Evolutionary conservation across 1,284 basidiomycete genomes (phyloP).

Genomic region (Peniophora sp.): DNA sequence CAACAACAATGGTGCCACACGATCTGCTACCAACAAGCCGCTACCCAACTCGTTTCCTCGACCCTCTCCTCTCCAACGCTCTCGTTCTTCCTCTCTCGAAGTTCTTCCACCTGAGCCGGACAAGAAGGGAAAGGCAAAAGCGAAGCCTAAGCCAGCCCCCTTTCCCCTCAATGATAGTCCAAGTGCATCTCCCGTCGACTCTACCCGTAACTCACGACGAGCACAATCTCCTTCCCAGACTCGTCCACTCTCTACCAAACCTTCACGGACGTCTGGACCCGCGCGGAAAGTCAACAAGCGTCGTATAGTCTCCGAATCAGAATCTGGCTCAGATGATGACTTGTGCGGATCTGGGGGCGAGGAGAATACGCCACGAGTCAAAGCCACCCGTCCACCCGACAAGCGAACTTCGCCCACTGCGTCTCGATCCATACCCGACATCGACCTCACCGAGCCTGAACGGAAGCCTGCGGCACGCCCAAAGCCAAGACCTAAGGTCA

Average conservation of each 20-base stretch:
- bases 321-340: neutral
- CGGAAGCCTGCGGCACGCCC: neutral
- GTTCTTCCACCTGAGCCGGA: too few relatives aligned
- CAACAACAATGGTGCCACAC: too few relatives aligned
- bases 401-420: neutral
- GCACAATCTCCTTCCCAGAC: neutral
- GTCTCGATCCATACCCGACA: neutral
- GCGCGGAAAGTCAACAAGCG: neutral
- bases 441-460: neutral
- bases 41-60: too few relatives aligned
- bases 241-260: neutral
- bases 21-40: too few relatives aligned
- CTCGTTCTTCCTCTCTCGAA: too few relatives aligned
- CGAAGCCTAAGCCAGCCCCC: too few relatives aligned
- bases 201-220: too few relatives aligned
- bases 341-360: neutral
- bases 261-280: neutral
- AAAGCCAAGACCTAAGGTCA: neutral
- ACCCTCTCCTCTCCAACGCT: too few relatives aligned
- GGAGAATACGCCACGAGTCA: neutral
- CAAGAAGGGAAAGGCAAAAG: too few relatives aligned
- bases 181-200: too few relatives aligned
- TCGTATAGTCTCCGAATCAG: neutral
- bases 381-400: neutral
- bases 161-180: too few relatives aligned